Conservation (phyloP, 2,329 filamentous ascomycete species). For the Calonectria fujianensis region DNA sequence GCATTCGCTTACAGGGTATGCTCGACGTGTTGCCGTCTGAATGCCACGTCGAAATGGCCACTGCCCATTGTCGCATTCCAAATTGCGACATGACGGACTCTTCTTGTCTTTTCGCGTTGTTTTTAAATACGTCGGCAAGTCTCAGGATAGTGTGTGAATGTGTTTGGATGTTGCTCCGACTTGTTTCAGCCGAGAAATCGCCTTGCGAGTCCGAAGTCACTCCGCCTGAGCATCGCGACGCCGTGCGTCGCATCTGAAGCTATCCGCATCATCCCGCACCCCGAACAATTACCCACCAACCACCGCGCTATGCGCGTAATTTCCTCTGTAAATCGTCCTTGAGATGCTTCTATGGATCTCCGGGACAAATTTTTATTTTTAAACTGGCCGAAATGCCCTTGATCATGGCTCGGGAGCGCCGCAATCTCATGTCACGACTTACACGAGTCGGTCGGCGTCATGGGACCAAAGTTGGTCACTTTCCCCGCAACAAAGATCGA, state of each 20-base stretch:
- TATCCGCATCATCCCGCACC: slow-evolving; percentile 57
- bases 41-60: slow-evolving; percentile 48
- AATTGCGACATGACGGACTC: slow-evolving; percentile 51
- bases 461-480: slow-evolving; percentile 35
- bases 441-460: slow-evolving; percentile 54
- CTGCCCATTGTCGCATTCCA: slow-evolving; percentile 59
- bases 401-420: slow-evolving; percentile 23
- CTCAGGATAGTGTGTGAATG: slow-evolving; percentile 41
- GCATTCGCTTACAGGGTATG: slow-evolving; percentile 40
- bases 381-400: slow-evolving; percentile 27
- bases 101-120: slow-evolving; percentile 35
- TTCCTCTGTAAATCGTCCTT: neutral
- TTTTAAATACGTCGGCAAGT: slow-evolving; percentile 40
- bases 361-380: slow-evolving; percentile 46
- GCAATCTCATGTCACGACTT: slow-evolving; percentile 51
- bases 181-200: slow-evolving; percentile 37
- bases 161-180: slow-evolving; percentile 41
- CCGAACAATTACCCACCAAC: slow-evolving; percentile 47
- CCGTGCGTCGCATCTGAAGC: slow-evolving; percentile 57
- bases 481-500: slow-evolving; percentile 20
- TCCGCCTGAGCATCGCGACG: slow-evolving; percentile 47
- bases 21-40: slow-evolving; percentile 40
- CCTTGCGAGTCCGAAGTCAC: slow-evolving; percentile 55
- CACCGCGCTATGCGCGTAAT: slow-evolving; percentile 39
- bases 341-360: slow-evolving; percentile 25